phyloP scores from a whole-genome alignment of 345 rosid genomes.

The Hypericum perforatum region DNA sequence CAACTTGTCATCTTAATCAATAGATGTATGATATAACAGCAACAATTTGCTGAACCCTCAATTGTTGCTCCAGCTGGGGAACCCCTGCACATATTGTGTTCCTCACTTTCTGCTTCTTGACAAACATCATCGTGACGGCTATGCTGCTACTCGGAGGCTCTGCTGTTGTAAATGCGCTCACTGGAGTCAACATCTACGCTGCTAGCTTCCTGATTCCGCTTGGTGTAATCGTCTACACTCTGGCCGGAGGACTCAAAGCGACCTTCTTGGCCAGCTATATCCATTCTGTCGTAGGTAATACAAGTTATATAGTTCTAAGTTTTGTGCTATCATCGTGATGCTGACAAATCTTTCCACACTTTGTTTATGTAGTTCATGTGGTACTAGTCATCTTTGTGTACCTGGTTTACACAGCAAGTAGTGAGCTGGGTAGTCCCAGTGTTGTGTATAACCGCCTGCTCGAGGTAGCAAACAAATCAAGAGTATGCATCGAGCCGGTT shows the following conservation, averaged over 20 bases:
- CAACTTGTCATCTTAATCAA: too few species aligned
- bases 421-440: constrained; percentile 73
- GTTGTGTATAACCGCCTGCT: constrained; percentile 38
- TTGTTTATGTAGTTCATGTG: constrained; percentile 49
- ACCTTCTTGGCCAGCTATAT: constrained; percentile 92
- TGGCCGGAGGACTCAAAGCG: constrained; percentile 94
- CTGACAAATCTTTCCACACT: constrained; percentile 3
- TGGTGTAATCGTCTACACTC: constrained; percentile 71
- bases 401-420: constrained; percentile 75
- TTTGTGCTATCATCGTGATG: not conserved
- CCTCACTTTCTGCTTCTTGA: constrained; percentile 68
- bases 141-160: constrained; percentile 94
- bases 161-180: constrained; percentile 89
- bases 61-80: constrained; percentile 60
- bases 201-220: constrained; percentile 96
- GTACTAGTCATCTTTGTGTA: constrained; percentile 69
- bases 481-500: constrained; percentile 57
- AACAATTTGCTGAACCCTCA: not conserved
- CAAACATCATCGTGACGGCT: constrained; percentile 74
- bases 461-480: constrained; percentile 53
- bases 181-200: constrained; percentile 73
- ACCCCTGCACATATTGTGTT: constrained; percentile 72
- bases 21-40: not conserved
- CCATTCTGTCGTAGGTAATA: constrained; percentile 73
- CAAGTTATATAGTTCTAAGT: not conserved